Percentiles rank a stretch among this genome's conserved stretches.
phyloP scores from a whole-genome alignment of 495 filamentous ascomycete genomes.

The Penicillium paxilli region DNA sequence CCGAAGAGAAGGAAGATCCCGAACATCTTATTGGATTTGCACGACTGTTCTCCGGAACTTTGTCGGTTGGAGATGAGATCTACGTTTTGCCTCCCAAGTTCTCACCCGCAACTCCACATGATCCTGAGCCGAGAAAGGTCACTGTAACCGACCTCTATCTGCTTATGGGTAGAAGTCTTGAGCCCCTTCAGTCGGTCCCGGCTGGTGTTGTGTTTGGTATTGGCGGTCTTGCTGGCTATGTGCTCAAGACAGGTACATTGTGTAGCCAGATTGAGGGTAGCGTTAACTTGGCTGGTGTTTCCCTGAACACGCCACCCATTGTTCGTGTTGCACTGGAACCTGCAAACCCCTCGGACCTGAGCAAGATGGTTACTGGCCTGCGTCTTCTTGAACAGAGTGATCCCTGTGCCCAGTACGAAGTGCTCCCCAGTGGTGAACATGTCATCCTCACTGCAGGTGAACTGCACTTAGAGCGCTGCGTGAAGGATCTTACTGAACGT shows the following conservation, averaged over 20 bases:
- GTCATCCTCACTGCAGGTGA: constrained; percentile 94
- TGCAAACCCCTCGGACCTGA: constrained; percentile 78
- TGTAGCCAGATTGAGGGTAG: constrained; percentile 85
- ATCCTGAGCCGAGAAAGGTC: constrained; percentile 78
- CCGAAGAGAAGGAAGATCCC: constrained; percentile 57
- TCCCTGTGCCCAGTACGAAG: constrained; percentile 93
- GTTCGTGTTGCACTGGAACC: constrained; percentile 95
- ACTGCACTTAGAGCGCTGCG: constrained; percentile 88
- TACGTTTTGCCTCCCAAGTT: constrained; percentile 94
- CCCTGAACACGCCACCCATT: constrained; percentile 77
- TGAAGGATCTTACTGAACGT: constrained; percentile 90
- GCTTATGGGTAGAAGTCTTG: constrained; percentile 90
- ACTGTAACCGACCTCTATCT: constrained; percentile 89
- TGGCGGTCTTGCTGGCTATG: constrained; percentile 82
- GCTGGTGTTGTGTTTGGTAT: constrained; percentile 98
- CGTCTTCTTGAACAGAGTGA: constrained; percentile 91
- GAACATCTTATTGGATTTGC: constrained; percentile 96
- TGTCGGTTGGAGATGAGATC: constrained; percentile 85
- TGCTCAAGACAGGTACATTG: constrained; percentile 92
- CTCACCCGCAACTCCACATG: constrained; percentile 74
- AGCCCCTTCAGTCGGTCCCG: constrained; percentile 79
- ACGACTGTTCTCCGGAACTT: constrained; percentile 84
- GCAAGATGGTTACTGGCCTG: constrained; percentile 90
- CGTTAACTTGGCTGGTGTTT: constrained; percentile 90
- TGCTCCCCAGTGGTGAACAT: constrained; percentile 90